Evolutionary conservation across 768 basidiomycete genomes (phyloP).

Genomic region (Termitomyces sp.): DNA sequence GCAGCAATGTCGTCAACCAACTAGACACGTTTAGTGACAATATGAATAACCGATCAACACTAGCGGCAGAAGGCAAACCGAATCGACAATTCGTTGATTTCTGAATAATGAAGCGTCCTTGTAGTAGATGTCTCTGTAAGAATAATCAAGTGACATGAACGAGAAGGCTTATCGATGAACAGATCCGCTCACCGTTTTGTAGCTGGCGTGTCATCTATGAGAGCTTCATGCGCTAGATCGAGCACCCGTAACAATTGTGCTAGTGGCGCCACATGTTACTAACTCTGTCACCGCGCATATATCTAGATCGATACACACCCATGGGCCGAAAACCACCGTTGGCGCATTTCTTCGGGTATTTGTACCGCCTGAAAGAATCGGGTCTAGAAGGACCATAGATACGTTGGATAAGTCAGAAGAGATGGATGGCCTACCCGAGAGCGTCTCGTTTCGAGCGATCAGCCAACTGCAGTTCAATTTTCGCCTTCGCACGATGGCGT

Average conservation of each 20-base stretch:
- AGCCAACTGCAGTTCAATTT: slow-evolving; percentile 30
- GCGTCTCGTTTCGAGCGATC: slow-evolving; percentile 26
- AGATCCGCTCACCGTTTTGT: slow-evolving; percentile 55
- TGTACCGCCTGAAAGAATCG: slow-evolving; percentile 20
- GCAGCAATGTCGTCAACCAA: slow-evolving; percentile 89
- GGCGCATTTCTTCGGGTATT: slow-evolving; percentile 31
- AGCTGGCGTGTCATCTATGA: slow-evolving; percentile 46
- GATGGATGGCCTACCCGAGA: slow-evolving; percentile 20
- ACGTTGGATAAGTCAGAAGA: not conserved
- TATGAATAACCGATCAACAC: not conserved
- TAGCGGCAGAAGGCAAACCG: slow-evolving; percentile 35
- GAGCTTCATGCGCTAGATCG: slow-evolving; percentile 67
- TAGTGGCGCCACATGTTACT: slow-evolving; percentile 21
- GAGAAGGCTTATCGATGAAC: slow-evolving; percentile 5
- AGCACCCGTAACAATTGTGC: slow-evolving; percentile 69
- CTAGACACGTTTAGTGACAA: slow-evolving; percentile 33
- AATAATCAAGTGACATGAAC: not conserved
- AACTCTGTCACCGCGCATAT: not conserved
- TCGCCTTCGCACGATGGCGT: slow-evolving; percentile 17
- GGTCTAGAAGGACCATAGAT: slow-evolving; percentile 7
- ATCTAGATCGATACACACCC: slow-evolving; percentile 26
- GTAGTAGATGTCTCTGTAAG: slow-evolving; percentile 80
- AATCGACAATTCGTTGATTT: slow-evolving; percentile 75
- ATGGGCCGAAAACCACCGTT: slow-evolving; percentile 36
- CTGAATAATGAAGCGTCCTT: slow-evolving; percentile 78